A percentile compares a stretch with the other conserved stretches of the same genome.
These are phyloP conservation scores for Oryza punctata DNA, from an alignment of 176 grass and related monocot species.

Conservation along the genomic window DNA sequence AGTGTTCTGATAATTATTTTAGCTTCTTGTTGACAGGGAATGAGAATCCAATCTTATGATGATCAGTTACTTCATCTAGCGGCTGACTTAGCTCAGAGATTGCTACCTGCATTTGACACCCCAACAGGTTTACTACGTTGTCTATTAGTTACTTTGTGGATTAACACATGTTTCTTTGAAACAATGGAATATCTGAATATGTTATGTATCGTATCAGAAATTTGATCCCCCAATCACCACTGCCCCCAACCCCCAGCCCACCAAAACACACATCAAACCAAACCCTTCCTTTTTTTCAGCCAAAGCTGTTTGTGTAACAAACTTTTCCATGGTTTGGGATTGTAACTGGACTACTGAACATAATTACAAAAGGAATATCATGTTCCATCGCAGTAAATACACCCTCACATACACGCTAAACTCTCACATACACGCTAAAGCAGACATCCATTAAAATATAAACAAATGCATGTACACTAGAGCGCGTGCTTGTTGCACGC, in stretches of 20 bases:
- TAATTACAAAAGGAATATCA: too few species aligned
- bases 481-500: too few species aligned
- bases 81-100: constrained; percentile 74
- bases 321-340: too few species aligned
- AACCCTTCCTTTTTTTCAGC: too few species aligned
- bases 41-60: constrained; percentile 88
- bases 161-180: neutral
- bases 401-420: too few species aligned
- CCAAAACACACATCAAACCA: too few species aligned
- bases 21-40: constrained; percentile 62
- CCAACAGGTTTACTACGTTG: constrained; percentile 78
- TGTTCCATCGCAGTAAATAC: too few species aligned
- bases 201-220: constrained; percentile 7
- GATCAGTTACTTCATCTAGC: constrained; percentile 92
- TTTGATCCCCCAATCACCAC: neutral
- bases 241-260: neutral
- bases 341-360: too few species aligned
- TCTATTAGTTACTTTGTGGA: constrained; percentile 30
- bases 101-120: constrained; percentile 97
- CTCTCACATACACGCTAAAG: too few species aligned
- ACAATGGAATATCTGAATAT: neutral
- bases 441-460: too few species aligned
- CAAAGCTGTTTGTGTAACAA: too few species aligned
- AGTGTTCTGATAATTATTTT: constrained; percentile 3
- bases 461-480: too few species aligned